Conservation (phyloP, 2,329 filamentous ascomycete genomes). For the Akanthomyces dipterigenus region DNA sequence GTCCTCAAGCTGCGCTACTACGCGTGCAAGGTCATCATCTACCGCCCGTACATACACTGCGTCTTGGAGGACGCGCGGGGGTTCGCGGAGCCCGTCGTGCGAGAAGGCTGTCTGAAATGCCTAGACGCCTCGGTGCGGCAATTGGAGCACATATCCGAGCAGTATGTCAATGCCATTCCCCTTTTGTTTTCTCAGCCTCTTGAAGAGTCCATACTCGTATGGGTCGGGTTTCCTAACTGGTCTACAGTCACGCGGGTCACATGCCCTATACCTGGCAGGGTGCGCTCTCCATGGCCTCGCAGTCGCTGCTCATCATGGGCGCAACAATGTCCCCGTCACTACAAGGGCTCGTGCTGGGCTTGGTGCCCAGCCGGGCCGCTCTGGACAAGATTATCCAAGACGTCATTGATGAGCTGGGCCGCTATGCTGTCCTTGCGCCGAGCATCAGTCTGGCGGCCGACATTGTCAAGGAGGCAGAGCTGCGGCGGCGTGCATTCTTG, state of each 20-base stretch:
- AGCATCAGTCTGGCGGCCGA: constrained; percentile 71
- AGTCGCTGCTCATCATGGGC: constrained; percentile 76
- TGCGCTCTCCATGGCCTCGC: constrained; percentile 74
- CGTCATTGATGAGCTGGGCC: constrained; percentile 68
- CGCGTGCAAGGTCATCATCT: constrained; percentile 80
- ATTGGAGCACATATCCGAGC: constrained; percentile 69
- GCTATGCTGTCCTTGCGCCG: constrained; percentile 67
- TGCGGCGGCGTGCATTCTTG: constrained; percentile 58
- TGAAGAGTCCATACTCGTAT: too few species aligned
- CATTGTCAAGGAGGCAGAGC: constrained; percentile 73
- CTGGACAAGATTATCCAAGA: constrained; percentile 73
- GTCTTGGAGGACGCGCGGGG: constrained; percentile 72
- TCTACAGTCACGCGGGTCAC: constrained; percentile 64
- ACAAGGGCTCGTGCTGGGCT: constrained; percentile 53
- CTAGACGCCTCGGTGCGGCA: constrained; percentile 74
- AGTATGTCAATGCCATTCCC: constrained; percentile 47
- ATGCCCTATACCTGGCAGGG: constrained; percentile 85
- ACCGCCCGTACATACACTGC: constrained; percentile 73
- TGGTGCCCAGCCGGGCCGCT: constrained; percentile 50
- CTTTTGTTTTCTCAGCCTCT: too few species aligned
- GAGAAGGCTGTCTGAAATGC: constrained; percentile 74
- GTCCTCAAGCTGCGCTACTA: constrained; percentile 75
- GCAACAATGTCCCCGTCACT: constrained; percentile 73
- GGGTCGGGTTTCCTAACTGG: not conserved
- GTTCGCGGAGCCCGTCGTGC: constrained; percentile 63